Conservation (phyloP, 495 filamentous ascomycete species). For the Pseudoneurospora amorphoporcata region DNA sequence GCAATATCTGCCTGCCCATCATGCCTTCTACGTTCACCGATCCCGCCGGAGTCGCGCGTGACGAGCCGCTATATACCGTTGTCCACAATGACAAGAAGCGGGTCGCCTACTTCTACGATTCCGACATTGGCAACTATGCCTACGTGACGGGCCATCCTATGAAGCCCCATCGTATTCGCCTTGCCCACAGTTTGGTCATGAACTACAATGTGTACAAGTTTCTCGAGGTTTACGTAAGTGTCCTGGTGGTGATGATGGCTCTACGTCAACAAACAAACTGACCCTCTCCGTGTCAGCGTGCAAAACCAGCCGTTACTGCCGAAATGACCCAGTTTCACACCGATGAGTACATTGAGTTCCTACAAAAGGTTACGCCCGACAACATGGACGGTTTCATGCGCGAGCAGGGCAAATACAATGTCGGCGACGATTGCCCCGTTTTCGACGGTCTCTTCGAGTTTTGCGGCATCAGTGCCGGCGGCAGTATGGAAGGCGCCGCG, state of each 20-base stretch:
- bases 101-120: slow-evolving; percentile 96
- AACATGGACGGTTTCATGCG: slow-evolving; percentile 94
- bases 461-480: slow-evolving; percentile 93
- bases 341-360: slow-evolving; percentile 97
- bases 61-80: slow-evolving; percentile 20
- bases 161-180: slow-evolving; percentile 96
- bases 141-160: slow-evolving; percentile 98
- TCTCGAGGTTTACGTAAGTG: slow-evolving; percentile 94
- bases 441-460: slow-evolving; percentile 98
- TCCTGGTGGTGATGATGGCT: neutral
- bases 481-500: slow-evolving; percentile 94
- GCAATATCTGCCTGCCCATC: neutral
- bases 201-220: slow-evolving; percentile 98
- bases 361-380: slow-evolving; percentile 91
- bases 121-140: slow-evolving; percentile 92
- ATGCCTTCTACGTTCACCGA: slow-evolving; percentile 18
- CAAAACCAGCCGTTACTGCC: slow-evolving; percentile 87
- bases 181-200: slow-evolving; percentile 97
- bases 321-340: slow-evolving; percentile 99
- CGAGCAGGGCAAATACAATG: slow-evolving; percentile 94
- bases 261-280: slow-evolving; percentile 1
- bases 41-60: slow-evolving; percentile 23
- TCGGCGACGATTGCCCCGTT: slow-evolving; percentile 95
- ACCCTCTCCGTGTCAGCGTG: slow-evolving; percentile 48
- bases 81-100: slow-evolving; percentile 45